Evolutionary conservation across 768 basidiomycete genomes (phyloP).

Genomic region (Boletus vermiculosoides): DNA sequence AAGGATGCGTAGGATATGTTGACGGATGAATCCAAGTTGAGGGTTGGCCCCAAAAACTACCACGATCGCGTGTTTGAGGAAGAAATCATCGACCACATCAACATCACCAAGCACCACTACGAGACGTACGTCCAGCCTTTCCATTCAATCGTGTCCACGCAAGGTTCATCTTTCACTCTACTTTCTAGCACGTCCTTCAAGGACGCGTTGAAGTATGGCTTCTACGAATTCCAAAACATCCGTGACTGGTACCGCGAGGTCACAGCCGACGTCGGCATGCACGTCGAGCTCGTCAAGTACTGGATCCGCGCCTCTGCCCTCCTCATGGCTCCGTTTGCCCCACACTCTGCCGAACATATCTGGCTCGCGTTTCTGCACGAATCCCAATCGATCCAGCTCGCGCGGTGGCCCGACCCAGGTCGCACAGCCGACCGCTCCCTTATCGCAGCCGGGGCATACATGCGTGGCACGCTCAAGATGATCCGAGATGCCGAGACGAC

Average conservation of each 20-base stretch:
- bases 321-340: slow-evolving; percentile 82
- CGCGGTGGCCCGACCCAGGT: slow-evolving; percentile 75
- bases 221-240: slow-evolving; percentile 89
- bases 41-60: slow-evolving; percentile 70
- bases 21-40: slow-evolving; percentile 65
- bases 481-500: slow-evolving; percentile 86
- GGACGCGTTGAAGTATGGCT: slow-evolving; percentile 91
- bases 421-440: slow-evolving; percentile 58
- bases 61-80: slow-evolving; percentile 91
- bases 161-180: slow-evolving; percentile 29
- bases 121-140: slow-evolving; percentile 57
- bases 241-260: slow-evolving; percentile 98
- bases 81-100: slow-evolving; percentile 85
- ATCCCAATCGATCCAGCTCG: slow-evolving; percentile 73
- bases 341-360: slow-evolving; percentile 92
- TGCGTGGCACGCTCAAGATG: slow-evolving; percentile 87
- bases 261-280: slow-evolving; percentile 87
- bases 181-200: slow-evolving; percentile 83
- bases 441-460: slow-evolving; percentile 77
- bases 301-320: slow-evolving; percentile 85
- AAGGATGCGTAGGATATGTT: slow-evolving; percentile 66
- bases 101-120: slow-evolving; percentile 77
- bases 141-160: neutral
- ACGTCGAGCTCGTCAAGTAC: slow-evolving; percentile 77
- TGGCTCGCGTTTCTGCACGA: slow-evolving; percentile 76